Evolutionary conservation across 257 asterid genomes (phyloP).

Genomic region (Coffea eugenioides): DNA sequence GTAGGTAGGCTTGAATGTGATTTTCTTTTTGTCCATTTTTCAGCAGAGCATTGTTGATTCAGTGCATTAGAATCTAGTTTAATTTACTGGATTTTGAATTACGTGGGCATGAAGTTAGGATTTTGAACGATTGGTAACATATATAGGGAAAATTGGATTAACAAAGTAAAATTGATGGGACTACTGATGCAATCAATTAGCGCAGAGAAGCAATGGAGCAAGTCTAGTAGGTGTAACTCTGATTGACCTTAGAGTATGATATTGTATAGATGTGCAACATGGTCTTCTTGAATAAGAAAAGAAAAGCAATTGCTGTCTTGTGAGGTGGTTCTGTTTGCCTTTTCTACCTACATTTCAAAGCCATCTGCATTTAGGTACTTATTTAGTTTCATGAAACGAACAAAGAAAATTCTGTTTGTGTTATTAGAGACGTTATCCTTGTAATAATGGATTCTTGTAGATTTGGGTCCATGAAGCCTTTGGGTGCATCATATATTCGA

Average conservation of each 20-base stretch:
- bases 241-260: background rate
- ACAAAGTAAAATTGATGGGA: background rate
- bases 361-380: too few relatives aligned
- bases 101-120: background rate
- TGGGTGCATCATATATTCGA: too few relatives aligned
- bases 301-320: background rate
- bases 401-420: background rate
- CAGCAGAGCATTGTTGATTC: background rate
- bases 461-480: background rate
- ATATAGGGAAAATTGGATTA: background rate
- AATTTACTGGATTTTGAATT: background rate
- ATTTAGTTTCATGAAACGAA: background rate
- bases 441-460: background rate
- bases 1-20: background rate
- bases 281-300: background rate
- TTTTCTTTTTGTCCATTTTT: background rate
- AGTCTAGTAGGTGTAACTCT: background rate
- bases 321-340: background rate
- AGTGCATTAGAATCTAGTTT: background rate
- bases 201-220: background rate
- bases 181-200: background rate
- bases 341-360: background rate
- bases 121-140: background rate
- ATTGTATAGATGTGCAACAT: background rate
- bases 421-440: background rate